Percentiles rank a stretch among this genome's conserved stretches.
Conservation (phyloP, 1,284 basidiomycete species). For the Malassezia brasiliensis region DNA sequence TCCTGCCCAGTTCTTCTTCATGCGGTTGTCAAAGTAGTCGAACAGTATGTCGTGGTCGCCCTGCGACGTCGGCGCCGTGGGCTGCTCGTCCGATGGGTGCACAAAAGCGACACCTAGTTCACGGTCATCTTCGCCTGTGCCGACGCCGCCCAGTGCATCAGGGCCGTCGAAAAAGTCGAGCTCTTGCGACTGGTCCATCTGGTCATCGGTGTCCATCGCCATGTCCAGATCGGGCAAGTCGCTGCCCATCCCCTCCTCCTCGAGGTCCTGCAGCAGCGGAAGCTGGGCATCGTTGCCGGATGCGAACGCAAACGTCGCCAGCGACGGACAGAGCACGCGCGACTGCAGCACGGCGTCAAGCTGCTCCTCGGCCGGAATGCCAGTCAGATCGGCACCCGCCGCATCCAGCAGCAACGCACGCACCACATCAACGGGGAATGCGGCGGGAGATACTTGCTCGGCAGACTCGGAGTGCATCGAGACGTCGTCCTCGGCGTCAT, state of each 20-base stretch:
- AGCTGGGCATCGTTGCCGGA: slow-evolving; percentile 29
- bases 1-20: slow-evolving; percentile 93
- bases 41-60: slow-evolving; percentile 51
- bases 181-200: slow-evolving; percentile 19
- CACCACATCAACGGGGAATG: slow-evolving; percentile 24
- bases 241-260: slow-evolving; percentile 11
- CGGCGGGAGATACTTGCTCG: neutral
- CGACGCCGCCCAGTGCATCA: slow-evolving; percentile 2
- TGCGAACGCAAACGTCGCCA: slow-evolving; percentile 35
- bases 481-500: neutral
- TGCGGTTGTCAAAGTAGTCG: slow-evolving; percentile 84
- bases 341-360: slow-evolving; percentile 24
- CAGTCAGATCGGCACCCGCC: neutral
- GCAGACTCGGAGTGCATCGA: neutral
- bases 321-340: slow-evolving; percentile 32
- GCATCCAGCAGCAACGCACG: slow-evolving; percentile 25
- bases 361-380: slow-evolving; percentile 1
- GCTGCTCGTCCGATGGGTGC: slow-evolving; percentile 3
- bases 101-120: slow-evolving; percentile 15
- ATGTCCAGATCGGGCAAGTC: slow-evolving; percentile 3
- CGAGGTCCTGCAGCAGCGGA: slow-evolving; percentile 15
- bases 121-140: slow-evolving; percentile 1
- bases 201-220: slow-evolving; percentile 16
- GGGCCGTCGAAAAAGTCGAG: slow-evolving; percentile 50
- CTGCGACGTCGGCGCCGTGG: slow-evolving; percentile 50